Evolutionary conservation across 2,329 filamentous ascomycete species (phyloP), one percentile per base, ranked within the genome.

Genomic region (Alternaria metachromatica): DNA sequence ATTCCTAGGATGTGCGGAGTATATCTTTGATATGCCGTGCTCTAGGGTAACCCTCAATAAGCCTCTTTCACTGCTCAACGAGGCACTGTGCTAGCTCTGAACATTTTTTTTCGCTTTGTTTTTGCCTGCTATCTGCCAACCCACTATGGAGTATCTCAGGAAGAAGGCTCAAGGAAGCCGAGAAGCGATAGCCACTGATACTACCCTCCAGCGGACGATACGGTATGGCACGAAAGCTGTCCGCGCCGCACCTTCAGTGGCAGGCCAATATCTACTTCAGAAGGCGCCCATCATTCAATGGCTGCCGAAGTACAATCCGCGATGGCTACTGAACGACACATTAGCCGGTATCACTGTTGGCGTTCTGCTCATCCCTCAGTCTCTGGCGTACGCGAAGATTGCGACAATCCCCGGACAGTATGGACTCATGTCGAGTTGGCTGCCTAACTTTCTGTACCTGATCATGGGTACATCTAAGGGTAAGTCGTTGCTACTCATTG

Each of bases 301-400:
- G 89, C 81, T 90, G 1, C 88, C 89, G 11, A 82, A 82, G 49
- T 91, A 91, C 75, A 83, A 87, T 18, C 84, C 82, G 6, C 80
- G 84, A 82, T 91, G 88, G 88, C 72, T 90, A 2, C 62, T 88
- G 18, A 87, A 87, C 71, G 88, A 91, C 72, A 76, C 86, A 11
- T 86, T 90, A 67, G 88, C 87, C 11, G 89, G 89, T 18, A 81
- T 92, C 70, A 92, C 90, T 3, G 87, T 92, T 50, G 91, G 91
- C 45, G 86, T 90, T 46, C 90, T 94, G 33, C 92, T 97, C 33
- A 93, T 98, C 10, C 95, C 95, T 6, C 95, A 98, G 78, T 90
- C 93, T 67, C 97, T 98, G 92, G 94, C 94, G 0, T 98, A 98
- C 80, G 94, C 95, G 95, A 80, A 97, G 89, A 70, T 87, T 97